phyloP scores from a whole-genome alignment of 805 yeast genomes.

The Blastobotrys americana region DNA sequence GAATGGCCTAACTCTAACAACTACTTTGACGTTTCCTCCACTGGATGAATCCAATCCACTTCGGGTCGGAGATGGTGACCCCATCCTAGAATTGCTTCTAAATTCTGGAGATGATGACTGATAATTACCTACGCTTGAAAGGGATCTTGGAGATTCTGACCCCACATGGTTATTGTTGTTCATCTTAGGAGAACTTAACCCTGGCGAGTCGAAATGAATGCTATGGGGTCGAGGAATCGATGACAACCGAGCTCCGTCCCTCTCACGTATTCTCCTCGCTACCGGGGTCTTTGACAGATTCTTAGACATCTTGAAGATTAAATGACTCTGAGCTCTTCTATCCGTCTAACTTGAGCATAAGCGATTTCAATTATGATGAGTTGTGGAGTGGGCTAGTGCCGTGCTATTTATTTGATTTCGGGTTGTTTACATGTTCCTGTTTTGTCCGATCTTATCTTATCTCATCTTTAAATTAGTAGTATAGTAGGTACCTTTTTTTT shows the following conservation, averaged over 20 bases:
- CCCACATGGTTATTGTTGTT: not conserved
- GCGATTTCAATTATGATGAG: too few species aligned
- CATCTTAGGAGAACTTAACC: not conserved
- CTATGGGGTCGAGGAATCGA: not conserved
- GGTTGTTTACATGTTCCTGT: not conserved
- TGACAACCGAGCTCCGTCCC: not conserved
- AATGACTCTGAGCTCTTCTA: too few species aligned
- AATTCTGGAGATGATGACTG: not conserved
- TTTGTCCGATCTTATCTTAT: not conserved
- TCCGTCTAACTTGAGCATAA: too few species aligned
- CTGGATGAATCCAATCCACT: not conserved
- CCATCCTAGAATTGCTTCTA: not conserved
- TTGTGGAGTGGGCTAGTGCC: too few species aligned
- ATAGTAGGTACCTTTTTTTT: too few species aligned
- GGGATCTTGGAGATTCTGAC: not conserved
- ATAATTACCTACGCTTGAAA: not conserved
- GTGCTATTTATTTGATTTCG: not conserved
- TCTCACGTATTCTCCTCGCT: not conserved
- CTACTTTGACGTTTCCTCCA: constrained; percentile 31
- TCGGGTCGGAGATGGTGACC: not conserved
- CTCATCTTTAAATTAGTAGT: not conserved
- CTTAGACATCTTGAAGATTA: not conserved
- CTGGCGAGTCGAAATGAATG: not conserved
- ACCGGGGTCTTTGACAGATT: not conserved
- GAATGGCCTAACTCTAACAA: constrained; percentile 35